phyloP scores from a whole-genome alignment of 495 filamentous ascomycete species.

The Mytilinidion resinicola region DNA sequence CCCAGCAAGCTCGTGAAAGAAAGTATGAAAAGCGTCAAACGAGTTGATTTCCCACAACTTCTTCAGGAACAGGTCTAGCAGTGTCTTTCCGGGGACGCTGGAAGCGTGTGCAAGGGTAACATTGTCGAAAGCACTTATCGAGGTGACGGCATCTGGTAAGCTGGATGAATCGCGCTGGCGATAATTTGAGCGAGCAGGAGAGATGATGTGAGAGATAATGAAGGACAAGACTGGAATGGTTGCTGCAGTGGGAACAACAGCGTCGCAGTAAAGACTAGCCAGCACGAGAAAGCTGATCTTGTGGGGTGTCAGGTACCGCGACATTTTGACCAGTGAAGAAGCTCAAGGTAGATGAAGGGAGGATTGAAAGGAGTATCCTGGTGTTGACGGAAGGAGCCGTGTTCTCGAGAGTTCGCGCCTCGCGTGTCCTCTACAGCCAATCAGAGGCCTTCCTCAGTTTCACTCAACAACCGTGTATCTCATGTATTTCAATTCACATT shows the following conservation, averaged over 20 bases:
- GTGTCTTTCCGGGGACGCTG: slow-evolving; percentile 64
- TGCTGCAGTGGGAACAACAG: slow-evolving; percentile 63
- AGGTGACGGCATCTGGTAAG: slow-evolving; percentile 37
- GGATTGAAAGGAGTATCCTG: too few relatives aligned
- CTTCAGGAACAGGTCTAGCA: slow-evolving; percentile 80
- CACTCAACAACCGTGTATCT: too few relatives aligned
- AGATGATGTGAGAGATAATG: slow-evolving; percentile 65
- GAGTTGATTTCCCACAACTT: slow-evolving; percentile 76
- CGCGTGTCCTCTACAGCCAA: too few relatives aligned
- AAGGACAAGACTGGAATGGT: slow-evolving; percentile 83
- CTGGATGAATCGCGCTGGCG: slow-evolving; percentile 19
- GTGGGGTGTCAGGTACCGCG: slow-evolving; percentile 76
- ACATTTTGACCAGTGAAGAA: slow-evolving; percentile 42
- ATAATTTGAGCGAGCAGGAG: slow-evolving; percentile 36
- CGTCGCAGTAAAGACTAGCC: slow-evolving; percentile 70
- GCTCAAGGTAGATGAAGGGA: too few relatives aligned
- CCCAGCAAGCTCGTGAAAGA: slow-evolving; percentile 13
- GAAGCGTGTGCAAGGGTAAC: slow-evolving; percentile 55
- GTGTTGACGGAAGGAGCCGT: too few relatives aligned
- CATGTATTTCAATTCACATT: too few relatives aligned
- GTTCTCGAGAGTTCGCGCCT: too few relatives aligned
- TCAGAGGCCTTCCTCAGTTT: too few relatives aligned
- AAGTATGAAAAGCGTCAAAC: slow-evolving; percentile 29
- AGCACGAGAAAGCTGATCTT: slow-evolving; percentile 78
- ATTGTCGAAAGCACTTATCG: slow-evolving; percentile 61